Conservation (phyloP, 352 stramenopile species). For the Globisporangium uncinulatum region DNA sequence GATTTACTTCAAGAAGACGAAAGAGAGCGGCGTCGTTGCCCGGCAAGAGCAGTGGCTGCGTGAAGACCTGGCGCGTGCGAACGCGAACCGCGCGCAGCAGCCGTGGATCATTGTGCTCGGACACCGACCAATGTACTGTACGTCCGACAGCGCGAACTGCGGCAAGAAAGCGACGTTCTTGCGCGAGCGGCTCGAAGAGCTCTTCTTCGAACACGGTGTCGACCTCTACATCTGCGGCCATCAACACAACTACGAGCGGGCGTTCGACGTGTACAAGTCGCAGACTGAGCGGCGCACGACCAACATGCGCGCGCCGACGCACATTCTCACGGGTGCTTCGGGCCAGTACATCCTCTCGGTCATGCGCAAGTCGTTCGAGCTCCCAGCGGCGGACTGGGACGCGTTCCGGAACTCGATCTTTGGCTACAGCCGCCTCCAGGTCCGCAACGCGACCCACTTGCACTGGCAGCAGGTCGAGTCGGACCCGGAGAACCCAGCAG, state of each 20-base stretch:
- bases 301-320: slow-evolving; percentile 83
- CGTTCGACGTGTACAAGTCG: slow-evolving; percentile 73
- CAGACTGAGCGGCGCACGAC: slow-evolving; percentile 55
- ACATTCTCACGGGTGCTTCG: slow-evolving; percentile 88
- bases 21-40: slow-evolving; percentile 37
- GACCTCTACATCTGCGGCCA: slow-evolving; percentile 88
- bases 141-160: slow-evolving; percentile 67
- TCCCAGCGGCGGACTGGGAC: slow-evolving; percentile 53
- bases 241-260: slow-evolving; percentile 90
- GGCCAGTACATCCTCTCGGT: slow-evolving; percentile 75
- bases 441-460: slow-evolving; percentile 86
- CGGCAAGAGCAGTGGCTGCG: slow-evolving; percentile 66
- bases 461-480: slow-evolving; percentile 86
- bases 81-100: slow-evolving; percentile 50
- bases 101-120: slow-evolving; percentile 85
- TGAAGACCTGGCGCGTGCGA: slow-evolving; percentile 52
- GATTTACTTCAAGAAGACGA: slow-evolving; percentile 82
- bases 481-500: slow-evolving; percentile 69
- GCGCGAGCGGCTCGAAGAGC: slow-evolving; percentile 61
- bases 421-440: slow-evolving; percentile 78
- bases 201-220: slow-evolving; percentile 75
- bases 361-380: slow-evolving; percentile 77
- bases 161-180: slow-evolving; percentile 58
- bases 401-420: slow-evolving; percentile 87
- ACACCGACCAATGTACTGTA: slow-evolving; percentile 88